Base-by-base conservation (phyloP, 2,329 filamentous ascomycete genomes). In the Sporothrix brunneoviolacea region DNA sequence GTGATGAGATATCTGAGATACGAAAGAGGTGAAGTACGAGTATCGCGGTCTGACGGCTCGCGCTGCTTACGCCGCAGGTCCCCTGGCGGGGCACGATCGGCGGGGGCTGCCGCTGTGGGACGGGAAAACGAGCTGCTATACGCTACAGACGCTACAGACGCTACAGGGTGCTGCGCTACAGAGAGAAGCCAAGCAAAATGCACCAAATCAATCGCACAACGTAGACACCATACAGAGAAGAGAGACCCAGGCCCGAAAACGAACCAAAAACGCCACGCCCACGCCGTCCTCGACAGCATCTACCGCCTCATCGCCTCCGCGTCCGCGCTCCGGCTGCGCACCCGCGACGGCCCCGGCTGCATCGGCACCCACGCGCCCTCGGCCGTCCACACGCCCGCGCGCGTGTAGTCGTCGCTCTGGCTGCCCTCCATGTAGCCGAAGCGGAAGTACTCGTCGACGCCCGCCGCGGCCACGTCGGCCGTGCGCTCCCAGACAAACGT, bases 391-490 rank as follows among this genome's bases (percentile, higher is more conserved):
- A 72, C 75, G 1, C 86, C 87, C 0, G 87, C 87, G 65, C 82
- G 85, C 13, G 84, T 88, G 60, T 88, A 91, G 62, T 91, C 87
- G 21, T 75, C 82, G 35, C 74, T 75, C 4, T 64, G 64, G 51
- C 77, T 81, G 2, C 86, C 86, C 45, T 77, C 72, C 74, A 91
- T 78, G 60, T 81, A 90, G 2, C 74, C 86, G 65, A 91, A 91
- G 7, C 87, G 71, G 61, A 91, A 91, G 60, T 89, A 91, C 65
- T 90, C 84, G 35, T 82, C 79, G 46, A 74, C 53, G 64, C 12
- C 71, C 53, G 7, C 68, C 67, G 35, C 73, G 16, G 38, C 38
- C 35, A 39, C 39, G 4, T 38, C 48, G 16, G 42, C 50, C 38
- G 49, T 19, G 4, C 54, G 52, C 46, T 52, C 39, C 54, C 54